These are phyloP conservation scores for Pyricularia sp. DNA, from an alignment of 2,329 filamentous ascomycete genomes.

Conservation along the genomic window DNA sequence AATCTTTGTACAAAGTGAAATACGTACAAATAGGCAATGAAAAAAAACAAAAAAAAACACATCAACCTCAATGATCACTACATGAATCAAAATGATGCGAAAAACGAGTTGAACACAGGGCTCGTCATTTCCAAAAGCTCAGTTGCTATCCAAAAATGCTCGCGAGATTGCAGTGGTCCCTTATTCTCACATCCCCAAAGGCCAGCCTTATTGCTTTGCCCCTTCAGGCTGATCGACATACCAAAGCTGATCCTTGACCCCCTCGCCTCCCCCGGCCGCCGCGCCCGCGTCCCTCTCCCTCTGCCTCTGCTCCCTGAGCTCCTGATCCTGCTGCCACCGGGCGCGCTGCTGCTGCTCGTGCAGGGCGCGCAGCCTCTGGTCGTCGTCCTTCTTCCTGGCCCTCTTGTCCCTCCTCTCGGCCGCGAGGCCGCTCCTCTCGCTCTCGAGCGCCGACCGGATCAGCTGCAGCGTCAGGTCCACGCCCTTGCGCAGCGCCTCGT, in stretches of 20 bases:
- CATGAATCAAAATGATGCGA: not conserved
- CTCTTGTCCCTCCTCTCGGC: not conserved
- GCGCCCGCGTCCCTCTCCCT: not conserved
- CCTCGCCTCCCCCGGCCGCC: not conserved
- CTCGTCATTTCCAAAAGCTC: not conserved
- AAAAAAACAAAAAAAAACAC: no score
- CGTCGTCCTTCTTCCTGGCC: not conserved
- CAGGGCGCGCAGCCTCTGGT: not conserved
- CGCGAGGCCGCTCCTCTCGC: constrained; percentile 23
- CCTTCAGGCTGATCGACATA: not conserved
- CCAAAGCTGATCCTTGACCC: not conserved
- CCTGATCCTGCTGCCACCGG: not conserved
- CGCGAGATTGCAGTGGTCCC: not conserved
- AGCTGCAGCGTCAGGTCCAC: constrained; percentile 43
- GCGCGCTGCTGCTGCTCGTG: not conserved
- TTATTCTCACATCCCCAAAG: not conserved
- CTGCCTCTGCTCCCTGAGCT: not conserved
- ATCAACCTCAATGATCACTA: no score
- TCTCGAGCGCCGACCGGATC: constrained; percentile 47
- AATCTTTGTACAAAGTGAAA: no score
- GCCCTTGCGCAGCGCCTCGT: constrained; percentile 36
- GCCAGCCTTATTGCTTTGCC: not conserved
- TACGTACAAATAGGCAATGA: no score
- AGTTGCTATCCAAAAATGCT: not conserved
- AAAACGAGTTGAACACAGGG: not conserved